These are phyloP conservation scores for Chenopodium album DNA, from an alignment of 148 eudicot species.

Conservation along the genomic window DNA sequence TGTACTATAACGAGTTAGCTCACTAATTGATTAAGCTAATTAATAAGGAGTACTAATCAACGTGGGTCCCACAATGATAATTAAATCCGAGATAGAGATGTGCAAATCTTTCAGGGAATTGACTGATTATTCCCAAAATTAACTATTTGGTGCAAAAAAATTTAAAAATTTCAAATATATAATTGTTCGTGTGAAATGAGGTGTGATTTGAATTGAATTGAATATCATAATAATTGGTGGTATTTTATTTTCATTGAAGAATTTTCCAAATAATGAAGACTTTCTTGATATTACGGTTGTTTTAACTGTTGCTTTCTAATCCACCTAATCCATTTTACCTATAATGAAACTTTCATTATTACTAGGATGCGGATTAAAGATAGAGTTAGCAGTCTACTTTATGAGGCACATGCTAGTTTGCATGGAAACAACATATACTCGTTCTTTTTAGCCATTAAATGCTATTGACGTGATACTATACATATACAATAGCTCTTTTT, in stretches of 20 bases:
- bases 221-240: no score
- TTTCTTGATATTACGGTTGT: constrained; percentile 14
- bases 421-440: background rate
- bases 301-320: constrained; percentile 22
- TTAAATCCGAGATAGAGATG: constrained; percentile 19
- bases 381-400: constrained; percentile 2
- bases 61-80: constrained; percentile 19
- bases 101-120: constrained; percentile 24
- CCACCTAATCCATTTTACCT: constrained; percentile 21
- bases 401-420: background rate
- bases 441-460: background rate
- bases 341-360: background rate
- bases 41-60: constrained; percentile 8
- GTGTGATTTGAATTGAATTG: background rate
- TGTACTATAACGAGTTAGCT: background rate
- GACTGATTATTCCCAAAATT: constrained; percentile 14
- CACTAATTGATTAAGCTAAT: background rate
- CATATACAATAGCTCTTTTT: no score
- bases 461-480: no score
- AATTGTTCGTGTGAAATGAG: background rate
- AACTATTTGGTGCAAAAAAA: no score
- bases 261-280: constrained; percentile 7
- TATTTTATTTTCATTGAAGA: background rate
- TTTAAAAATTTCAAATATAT: no score
- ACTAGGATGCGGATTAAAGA: background rate